Evolutionary conservation across 2,329 filamentous ascomycete genomes (phyloP).

Genomic region (Diplodia sapinea): DNA sequence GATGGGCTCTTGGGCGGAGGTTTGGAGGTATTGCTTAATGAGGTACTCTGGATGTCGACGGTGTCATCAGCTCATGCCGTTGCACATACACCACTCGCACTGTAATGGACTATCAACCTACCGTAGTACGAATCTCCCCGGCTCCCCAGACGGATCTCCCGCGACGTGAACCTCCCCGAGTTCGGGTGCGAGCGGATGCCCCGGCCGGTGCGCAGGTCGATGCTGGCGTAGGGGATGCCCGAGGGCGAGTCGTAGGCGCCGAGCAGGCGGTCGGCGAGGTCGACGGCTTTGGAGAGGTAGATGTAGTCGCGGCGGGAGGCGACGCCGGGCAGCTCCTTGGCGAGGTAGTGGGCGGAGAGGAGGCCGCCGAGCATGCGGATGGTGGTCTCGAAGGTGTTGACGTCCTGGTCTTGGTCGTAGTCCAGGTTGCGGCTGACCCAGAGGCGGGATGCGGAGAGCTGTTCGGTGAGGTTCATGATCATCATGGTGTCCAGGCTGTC

Average conservation of each 20-base stretch:
- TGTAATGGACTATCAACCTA: too few relatives aligned
- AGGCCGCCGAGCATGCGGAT: slow-evolving; percentile 98
- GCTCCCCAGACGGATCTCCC: slow-evolving; percentile 90
- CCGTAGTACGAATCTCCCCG: slow-evolving; percentile 93
- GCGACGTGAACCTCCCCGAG: slow-evolving; percentile 69
- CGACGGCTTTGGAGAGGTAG: slow-evolving; percentile 71
- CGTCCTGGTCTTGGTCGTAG: slow-evolving; percentile 92
- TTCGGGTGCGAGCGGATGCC: slow-evolving; percentile 84
- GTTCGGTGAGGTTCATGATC: slow-evolving; percentile 92
- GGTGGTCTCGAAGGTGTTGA: slow-evolving; percentile 97
- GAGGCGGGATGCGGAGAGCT: slow-evolving; percentile 75
- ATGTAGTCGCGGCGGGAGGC: too few relatives aligned
- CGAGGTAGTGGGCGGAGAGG: slow-evolving; percentile 93
- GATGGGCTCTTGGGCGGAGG: slow-evolving; percentile 81
- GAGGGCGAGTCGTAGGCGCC: slow-evolving; percentile 86
- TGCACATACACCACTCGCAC: too few relatives aligned
- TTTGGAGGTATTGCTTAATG: slow-evolving; percentile 98
- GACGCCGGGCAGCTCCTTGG: slow-evolving; percentile 67
- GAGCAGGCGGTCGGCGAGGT: slow-evolving; percentile 85
- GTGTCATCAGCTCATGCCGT: too few relatives aligned
- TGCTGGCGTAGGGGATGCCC: slow-evolving; percentile 86
- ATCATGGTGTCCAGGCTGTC: slow-evolving; percentile 97
- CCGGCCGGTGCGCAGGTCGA: slow-evolving; percentile 79
- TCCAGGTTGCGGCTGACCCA: slow-evolving; percentile 85
- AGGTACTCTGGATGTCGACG: slow-evolving; percentile 70